Base-by-base conservation (phyloP, 192 early-diverging fungal genomes). In the Coemansia sp. region DNA sequence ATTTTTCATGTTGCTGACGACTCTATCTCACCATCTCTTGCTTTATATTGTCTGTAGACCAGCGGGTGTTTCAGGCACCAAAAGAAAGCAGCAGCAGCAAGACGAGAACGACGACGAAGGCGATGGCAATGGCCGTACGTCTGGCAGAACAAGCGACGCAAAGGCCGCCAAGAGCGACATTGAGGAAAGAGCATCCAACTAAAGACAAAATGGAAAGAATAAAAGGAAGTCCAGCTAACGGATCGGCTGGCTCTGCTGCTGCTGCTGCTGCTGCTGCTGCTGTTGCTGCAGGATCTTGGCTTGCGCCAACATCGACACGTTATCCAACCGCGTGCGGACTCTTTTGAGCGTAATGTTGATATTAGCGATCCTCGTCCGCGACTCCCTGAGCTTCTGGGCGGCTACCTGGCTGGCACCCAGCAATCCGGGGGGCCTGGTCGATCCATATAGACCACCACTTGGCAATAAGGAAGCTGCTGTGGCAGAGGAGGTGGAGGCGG, bases 271-370 rank as follows among this genome's bases (percentile, higher is more conserved):
- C 39, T 58, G 43, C 54, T 61, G 63, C 46, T 71, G 65, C 22
- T 77, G 77, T 36, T 63, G 37, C 52, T 79, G 77, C 18, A 79
- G 41, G 12, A 71, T 62, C 47, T 77, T 77, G 39, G 80, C 80
- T 36, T 83, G 80, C 0, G 80, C 80, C 16, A 83, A 69, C 75
- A 83, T 73, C n/a, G 80, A 72, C 2, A 83, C 54, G 12, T 69
- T 72, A 46, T 83, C 80, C 26, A 83, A 36, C 18, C 80, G 54
- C 5, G 75, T 32, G 6, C 76, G 67, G 0, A 83, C 80, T n/a
- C 63, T 68, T 36, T 77, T 83, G 36, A 83, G 63, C 8, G 59
- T 73, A 8, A 58, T 61, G 52, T 83, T 83, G 11, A 83, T 64
- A 26, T 66, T 66, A 1, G 67, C 48, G 8, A 83, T 65, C 39